Evolutionary conservation across 208 protist genomes (phyloP).

Genomic region (Acanthamoeba culbertsoni): DNA sequence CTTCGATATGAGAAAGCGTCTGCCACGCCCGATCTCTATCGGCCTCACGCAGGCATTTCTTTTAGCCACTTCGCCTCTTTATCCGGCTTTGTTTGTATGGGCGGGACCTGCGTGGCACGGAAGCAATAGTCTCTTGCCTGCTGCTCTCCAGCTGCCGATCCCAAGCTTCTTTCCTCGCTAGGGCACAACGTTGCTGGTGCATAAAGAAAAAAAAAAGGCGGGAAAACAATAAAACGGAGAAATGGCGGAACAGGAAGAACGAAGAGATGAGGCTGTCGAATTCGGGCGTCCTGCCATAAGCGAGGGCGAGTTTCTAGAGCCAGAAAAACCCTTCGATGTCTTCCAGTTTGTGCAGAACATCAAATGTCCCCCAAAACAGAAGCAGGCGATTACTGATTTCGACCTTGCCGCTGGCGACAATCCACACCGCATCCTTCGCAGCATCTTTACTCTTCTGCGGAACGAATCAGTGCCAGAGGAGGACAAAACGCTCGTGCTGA

Average conservation of each 20-base stretch:
- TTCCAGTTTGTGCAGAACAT: conserved; percentile 32
- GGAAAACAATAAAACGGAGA: background rate
- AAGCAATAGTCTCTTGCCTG: background rate
- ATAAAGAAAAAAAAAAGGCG: background rate
- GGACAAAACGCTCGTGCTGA: conserved; percentile 3
- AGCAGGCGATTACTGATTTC: background rate
- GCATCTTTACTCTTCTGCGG: conserved; percentile 1
- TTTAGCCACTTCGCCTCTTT: background rate
- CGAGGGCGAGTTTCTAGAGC: no score
- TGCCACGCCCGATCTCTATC: background rate
- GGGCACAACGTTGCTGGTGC: background rate
- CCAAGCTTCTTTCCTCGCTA: background rate
- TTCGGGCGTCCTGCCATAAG: no score
- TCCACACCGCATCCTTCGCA: background rate
- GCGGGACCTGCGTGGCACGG: background rate
- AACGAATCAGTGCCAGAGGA: background rate
- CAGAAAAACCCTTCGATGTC: background rate
- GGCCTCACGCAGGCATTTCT: background rate
- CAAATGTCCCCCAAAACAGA: background rate
- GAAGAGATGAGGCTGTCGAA: background rate
- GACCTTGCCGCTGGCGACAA: background rate
- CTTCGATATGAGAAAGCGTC: background rate
- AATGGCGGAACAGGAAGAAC: background rate
- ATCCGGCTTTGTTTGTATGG: background rate
- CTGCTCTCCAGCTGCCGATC: background rate